Evolutionary conservation across 1,284 basidiomycete genomes (phyloP), one percentile per base, ranked within the genome.

Genomic region (Cutaneotrichosporon sp.): DNA sequence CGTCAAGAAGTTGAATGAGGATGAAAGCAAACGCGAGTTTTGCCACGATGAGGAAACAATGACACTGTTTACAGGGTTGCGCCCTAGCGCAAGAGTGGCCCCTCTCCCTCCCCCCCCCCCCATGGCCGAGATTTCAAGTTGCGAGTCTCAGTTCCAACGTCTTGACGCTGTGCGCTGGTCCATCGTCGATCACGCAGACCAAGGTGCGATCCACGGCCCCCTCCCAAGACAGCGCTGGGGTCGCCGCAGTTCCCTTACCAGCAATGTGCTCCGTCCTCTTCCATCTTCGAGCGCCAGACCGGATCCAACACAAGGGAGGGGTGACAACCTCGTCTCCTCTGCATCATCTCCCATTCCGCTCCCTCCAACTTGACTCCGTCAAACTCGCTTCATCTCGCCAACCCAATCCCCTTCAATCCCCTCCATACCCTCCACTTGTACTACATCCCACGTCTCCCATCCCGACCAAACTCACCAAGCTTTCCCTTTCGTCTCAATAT

Each of bases 401-500:
- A 13, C 14, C 36, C 40, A 42, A 42, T 18, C 42, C 42, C 42
- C 18, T 46, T 18, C 38, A 5, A 14, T 16, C 2, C 13, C 38
- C 38, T 40, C 16, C 13, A 31, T 8, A 9, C 49, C 4, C 49
- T 22, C 6, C 13, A 26, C 50, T 13, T 13, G 36, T 21, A 26
- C 26, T 3, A 26, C 26, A 26, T 18, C 38, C 14, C 21, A 4
- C 5, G 34, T 2, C 4, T 47, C 11, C 49, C 14, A 31, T 16
- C 30, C 56, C 7, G 10, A 6, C 7, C n/a, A 16, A 3, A 65
- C 64, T 65, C 61, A 62, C 61, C 64, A 46, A 59, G 42, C 52
- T 47, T 31, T 13, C 64, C 57, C 16, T 64, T 58, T 56, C 59
- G 32, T 49, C 36, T 22, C 47, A 55, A 60, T 16, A 47, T 31